These are phyloP conservation scores for Rutidosis leptorrhynchoides DNA, from an alignment of 129 eudicot species.

Conservation along the genomic window DNA sequence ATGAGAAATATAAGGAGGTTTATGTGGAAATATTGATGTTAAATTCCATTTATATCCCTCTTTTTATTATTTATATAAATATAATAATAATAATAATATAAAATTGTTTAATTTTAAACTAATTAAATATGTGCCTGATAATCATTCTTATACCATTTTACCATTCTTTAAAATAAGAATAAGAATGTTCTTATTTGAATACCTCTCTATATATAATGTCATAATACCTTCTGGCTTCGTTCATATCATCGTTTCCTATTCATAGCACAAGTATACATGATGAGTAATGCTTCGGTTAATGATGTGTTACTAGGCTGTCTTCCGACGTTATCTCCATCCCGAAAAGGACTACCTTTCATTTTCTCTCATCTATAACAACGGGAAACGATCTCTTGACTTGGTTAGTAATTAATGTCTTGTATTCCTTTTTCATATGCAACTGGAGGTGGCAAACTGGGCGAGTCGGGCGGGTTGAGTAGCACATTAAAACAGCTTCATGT, in stretches of 20 bases:
- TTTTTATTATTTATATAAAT: not conserved
- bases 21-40: too few relatives aligned
- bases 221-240: slow-evolving; percentile 15
- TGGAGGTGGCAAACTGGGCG: slow-evolving; percentile 7
- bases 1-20: too few relatives aligned
- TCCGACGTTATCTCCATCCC: slow-evolving; percentile 67
- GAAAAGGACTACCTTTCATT: slow-evolving; percentile 90
- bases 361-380: slow-evolving; percentile 88
- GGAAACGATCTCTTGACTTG: slow-evolving; percentile 91
- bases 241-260: slow-evolving; percentile 5
- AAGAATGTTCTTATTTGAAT: too few relatives aligned
- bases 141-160: too few relatives aligned
- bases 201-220: not conserved
- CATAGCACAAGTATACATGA: not conserved
- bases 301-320: slow-evolving; percentile 59
- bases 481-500: not conserved
- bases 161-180: too few relatives aligned
- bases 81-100: too few relatives aligned
- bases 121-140: too few relatives aligned
- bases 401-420: slow-evolving; percentile 37
- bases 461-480: not conserved
- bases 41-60: too few relatives aligned
- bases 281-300: slow-evolving; percentile 1
- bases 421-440: not conserved
- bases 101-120: too few relatives aligned